phyloP scores from a whole-genome alignment of 768 basidiomycete genomes.

The Rhizopogon vesiculosus region DNA sequence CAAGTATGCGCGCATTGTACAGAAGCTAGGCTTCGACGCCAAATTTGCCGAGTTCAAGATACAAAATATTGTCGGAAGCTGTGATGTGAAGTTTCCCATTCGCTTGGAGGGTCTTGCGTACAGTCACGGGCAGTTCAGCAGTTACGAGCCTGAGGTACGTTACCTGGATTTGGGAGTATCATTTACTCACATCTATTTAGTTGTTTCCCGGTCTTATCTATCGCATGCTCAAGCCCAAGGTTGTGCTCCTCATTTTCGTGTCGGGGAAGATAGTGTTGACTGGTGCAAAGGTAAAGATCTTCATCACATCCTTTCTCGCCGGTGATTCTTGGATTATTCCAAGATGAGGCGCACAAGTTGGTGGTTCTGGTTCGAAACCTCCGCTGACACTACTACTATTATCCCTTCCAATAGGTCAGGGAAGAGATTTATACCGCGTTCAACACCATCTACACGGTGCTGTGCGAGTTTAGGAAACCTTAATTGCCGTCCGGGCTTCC shows the following conservation, averaged over 20 bases:
- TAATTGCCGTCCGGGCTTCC: constrained; percentile 26
- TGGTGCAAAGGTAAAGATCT: constrained; percentile 84
- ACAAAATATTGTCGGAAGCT: constrained; percentile 97
- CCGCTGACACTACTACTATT: constrained; percentile 43
- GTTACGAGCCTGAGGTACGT: constrained; percentile 94
- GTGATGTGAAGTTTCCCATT: constrained; percentile 99
- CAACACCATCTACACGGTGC: constrained; percentile 98
- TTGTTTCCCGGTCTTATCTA: constrained; percentile 99
- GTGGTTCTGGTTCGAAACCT: constrained; percentile 46
- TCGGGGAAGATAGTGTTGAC: constrained; percentile 99
- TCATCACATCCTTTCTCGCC: constrained; percentile 26
- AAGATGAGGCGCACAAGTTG: constrained; percentile 30
- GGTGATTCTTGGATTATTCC: constrained; percentile 16
- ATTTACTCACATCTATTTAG: constrained; percentile 33
- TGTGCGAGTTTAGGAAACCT: constrained; percentile 92
- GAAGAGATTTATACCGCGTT: constrained; percentile 99
- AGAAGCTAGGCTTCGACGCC: constrained; percentile 98
- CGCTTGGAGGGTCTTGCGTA: constrained; percentile 96
- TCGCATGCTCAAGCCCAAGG: constrained; percentile 99
- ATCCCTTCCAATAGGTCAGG: constrained; percentile 62
- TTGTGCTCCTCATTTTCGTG: constrained; percentile 96
- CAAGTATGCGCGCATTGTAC: constrained; percentile 98
- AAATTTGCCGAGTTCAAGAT: constrained; percentile 99
- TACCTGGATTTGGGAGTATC: not conserved
- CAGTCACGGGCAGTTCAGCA: constrained; percentile 96